Conservation (phyloP, 148 eudicot species). For the Amaranthus cruentus region DNA sequence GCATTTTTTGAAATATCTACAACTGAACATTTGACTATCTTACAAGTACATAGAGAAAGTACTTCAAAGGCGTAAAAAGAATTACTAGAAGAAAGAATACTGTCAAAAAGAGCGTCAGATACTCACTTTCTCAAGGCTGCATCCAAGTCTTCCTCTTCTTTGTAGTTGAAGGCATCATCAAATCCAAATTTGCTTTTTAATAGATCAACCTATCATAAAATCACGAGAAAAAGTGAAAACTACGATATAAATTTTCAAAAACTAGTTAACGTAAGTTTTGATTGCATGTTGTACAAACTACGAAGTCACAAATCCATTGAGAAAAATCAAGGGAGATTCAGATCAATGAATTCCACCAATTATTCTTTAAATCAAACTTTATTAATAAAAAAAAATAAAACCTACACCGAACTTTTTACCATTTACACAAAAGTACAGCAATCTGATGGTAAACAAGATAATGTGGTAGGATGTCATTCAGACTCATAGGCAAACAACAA, state of each 20-base stretch:
- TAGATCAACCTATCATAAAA: conserved; percentile 36
- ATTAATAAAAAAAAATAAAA: background rate
- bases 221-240: background rate
- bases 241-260: background rate
- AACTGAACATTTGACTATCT: no score
- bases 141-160: conserved; percentile 53
- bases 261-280: background rate
- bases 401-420: background rate
- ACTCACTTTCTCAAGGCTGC: conserved; percentile 44
- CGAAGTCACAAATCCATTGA: background rate
- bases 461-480: background rate
- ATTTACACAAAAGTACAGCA: background rate
- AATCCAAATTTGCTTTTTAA: conserved; percentile 49
- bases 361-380: background rate
- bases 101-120: background rate
- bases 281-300: no score
- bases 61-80: no score
- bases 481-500: background rate
- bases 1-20: no score
- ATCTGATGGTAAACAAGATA: background rate
- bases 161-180: conserved; percentile 59
- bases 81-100: no score
- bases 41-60: no score
- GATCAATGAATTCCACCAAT: background rate
- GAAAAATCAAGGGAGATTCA: background rate